A percentile compares a stretch with the other conserved stretches of the same genome.
phyloP scores from a whole-genome alignment of 805 yeast genomes.

The Metschnikowia kunwiensis region DNA sequence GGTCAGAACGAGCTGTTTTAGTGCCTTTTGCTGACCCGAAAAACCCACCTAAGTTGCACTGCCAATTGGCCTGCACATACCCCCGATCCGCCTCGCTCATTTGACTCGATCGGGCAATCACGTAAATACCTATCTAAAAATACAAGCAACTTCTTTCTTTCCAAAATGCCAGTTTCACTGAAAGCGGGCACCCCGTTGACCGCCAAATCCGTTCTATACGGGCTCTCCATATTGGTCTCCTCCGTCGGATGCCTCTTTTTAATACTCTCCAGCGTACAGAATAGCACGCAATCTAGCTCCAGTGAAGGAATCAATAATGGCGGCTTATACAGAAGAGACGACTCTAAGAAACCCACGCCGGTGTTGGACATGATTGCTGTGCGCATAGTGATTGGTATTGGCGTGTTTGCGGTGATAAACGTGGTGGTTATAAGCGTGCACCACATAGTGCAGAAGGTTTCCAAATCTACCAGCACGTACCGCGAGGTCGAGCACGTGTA shows the following conservation, averaged over 20 bases:
- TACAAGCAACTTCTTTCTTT: conserved; percentile 1
- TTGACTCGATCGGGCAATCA: conserved; percentile 5
- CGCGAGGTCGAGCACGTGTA: conserved; percentile 31
- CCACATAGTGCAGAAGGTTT: conserved; percentile 32
- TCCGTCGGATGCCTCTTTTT: too few relatives aligned
- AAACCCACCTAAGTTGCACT: too few relatives aligned
- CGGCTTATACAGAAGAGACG: conserved; percentile 4
- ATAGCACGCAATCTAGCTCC: too few relatives aligned
- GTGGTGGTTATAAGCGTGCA: conserved; percentile 37
- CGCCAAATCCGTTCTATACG: too few relatives aligned
- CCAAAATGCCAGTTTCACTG: too few relatives aligned
- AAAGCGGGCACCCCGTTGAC: too few relatives aligned
- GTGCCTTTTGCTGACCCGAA: too few relatives aligned
- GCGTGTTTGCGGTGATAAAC: conserved; percentile 34
- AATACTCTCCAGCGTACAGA: too few relatives aligned
- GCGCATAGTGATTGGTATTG: conserved; percentile 33
- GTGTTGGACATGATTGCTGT: conserved; percentile 21
- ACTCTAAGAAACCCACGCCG: conserved; percentile 6
- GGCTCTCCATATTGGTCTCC: too few relatives aligned
- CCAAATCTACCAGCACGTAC: conserved; percentile 30
- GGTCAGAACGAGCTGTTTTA: too few relatives aligned
- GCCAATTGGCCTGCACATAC: not conserved
- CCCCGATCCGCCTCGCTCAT: not conserved
- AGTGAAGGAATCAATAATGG: not conserved
- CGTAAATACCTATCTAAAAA: conserved; percentile 7